Evolutionary conservation across 495 filamentous ascomycete species (phyloP).

Genomic region (Bathelium albidoporum): DNA sequence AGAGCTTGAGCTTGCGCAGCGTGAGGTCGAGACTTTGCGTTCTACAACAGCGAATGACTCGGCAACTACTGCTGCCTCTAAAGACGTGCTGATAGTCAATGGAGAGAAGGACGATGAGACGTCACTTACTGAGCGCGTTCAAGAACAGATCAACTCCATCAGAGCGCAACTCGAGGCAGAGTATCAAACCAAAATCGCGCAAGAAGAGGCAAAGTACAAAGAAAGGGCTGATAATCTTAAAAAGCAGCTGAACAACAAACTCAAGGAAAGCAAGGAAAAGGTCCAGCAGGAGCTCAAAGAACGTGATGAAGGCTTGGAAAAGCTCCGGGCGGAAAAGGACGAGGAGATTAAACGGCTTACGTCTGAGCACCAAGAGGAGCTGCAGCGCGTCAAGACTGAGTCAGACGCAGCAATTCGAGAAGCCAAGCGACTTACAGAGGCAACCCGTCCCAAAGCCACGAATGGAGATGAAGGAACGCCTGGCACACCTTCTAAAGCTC

Average conservation of each 20-base stretch:
- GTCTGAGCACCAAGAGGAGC: slow-evolving; percentile 54
- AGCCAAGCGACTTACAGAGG: slow-evolving; percentile 9
- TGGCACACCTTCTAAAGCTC: slow-evolving; percentile 10
- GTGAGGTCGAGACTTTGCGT: slow-evolving; percentile 34
- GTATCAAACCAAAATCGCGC: slow-evolving; percentile 42
- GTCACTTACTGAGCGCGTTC: slow-evolving; percentile 28
- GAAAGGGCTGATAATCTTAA: slow-evolving; percentile 64
- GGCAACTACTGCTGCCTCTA: slow-evolving; percentile 19
- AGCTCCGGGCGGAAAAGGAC: slow-evolving; percentile 38
- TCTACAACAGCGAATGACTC: slow-evolving; percentile 23
- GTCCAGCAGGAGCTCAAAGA: slow-evolving; percentile 39
- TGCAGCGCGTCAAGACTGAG: slow-evolving; percentile 27
- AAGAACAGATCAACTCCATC: slow-evolving; percentile 29
- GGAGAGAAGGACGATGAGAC: slow-evolving; percentile 20
- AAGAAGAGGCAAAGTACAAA: slow-evolving; percentile 53
- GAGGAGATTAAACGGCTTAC: slow-evolving; percentile 55
- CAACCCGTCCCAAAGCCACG: neutral
- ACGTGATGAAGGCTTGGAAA: slow-evolving; percentile 35
- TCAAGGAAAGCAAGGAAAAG: slow-evolving; percentile 47
- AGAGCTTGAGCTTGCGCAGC: slow-evolving; percentile 37
- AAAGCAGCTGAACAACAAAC: slow-evolving; percentile 54
- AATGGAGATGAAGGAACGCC: neutral
- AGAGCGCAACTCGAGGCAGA: slow-evolving; percentile 30
- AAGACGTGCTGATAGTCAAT: neutral
- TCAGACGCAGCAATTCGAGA: slow-evolving; percentile 8